Evolutionary conservation across 169 alveolate species (phyloP).

Genomic region (Babesia sp.): DNA sequence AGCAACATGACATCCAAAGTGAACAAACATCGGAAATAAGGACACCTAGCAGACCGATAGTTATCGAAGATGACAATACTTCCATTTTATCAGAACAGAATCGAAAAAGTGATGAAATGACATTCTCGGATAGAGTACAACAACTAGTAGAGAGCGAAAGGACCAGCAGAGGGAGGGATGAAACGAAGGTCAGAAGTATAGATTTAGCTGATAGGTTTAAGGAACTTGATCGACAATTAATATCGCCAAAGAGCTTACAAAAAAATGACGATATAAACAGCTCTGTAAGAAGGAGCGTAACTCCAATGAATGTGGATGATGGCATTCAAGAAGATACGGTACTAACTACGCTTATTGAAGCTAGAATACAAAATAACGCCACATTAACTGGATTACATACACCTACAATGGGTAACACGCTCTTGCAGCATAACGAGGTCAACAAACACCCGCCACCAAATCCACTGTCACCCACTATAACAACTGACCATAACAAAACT

Average conservation of each 20-base stretch:
- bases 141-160: not conserved
- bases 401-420: not conserved
- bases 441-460: not conserved
- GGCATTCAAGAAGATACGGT: not conserved
- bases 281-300: not conserved
- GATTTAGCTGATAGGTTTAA: too few relatives aligned
- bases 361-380: not conserved
- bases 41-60: not conserved
- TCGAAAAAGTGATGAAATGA: not conserved
- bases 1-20: not conserved
- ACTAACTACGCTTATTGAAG: not conserved
- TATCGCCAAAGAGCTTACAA: too few relatives aligned
- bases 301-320: not conserved
- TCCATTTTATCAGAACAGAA: not conserved
- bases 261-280: not conserved
- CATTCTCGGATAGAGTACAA: conserved; percentile 21
- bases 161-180: not conserved
- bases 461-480: not conserved
- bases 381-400: not conserved
- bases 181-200: too few relatives aligned
- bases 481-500: too few relatives aligned
- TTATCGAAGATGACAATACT: not conserved
- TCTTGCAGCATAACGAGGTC: not conserved
- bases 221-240: too few relatives aligned
- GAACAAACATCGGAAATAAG: not conserved